These are phyloP conservation scores for Fragosphaeria purpurea DNA, from an alignment of 2,329 filamentous ascomycete genomes.

Conservation along the genomic window DNA sequence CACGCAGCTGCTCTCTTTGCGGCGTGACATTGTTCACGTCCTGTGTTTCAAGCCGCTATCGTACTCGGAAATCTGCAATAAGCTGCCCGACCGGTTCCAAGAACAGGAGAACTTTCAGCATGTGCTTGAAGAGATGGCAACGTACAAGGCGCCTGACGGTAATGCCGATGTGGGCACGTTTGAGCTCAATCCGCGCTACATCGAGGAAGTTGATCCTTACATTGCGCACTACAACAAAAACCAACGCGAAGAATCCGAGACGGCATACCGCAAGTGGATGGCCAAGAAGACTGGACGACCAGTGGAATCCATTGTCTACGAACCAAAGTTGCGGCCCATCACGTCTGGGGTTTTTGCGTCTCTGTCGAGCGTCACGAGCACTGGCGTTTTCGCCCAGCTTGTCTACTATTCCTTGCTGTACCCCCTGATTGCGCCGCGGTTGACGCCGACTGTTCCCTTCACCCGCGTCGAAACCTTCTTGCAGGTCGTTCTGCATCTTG, in stretches of 20 bases:
- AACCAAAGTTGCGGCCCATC: slow-evolving; percentile 72
- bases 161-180: slow-evolving; percentile 90
- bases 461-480: slow-evolving; percentile 86
- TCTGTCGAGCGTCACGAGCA: slow-evolving; percentile 70
- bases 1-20: slow-evolving; percentile 60
- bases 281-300: slow-evolving; percentile 78
- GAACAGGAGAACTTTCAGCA: slow-evolving; percentile 82
- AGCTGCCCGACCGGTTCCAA: slow-evolving; percentile 79
- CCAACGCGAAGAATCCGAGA: slow-evolving; percentile 89
- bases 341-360: slow-evolving; percentile 65
- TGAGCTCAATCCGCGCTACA: slow-evolving; percentile 75
- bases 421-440: slow-evolving; percentile 56
- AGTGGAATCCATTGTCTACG: slow-evolving; percentile 77
- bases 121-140: slow-evolving; percentile 78
- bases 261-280: slow-evolving; percentile 76
- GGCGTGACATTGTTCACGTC: slow-evolving; percentile 84
- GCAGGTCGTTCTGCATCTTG: slow-evolving; percentile 80
- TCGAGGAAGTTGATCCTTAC: slow-evolving; percentile 88
- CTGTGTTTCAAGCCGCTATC: slow-evolving; percentile 94
- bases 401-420: slow-evolving; percentile 84
- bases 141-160: slow-evolving; percentile 82
- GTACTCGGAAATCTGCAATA: slow-evolving; percentile 80
- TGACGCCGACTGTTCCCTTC: slow-evolving; percentile 64
- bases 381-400: slow-evolving; percentile 79
- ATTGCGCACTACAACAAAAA: slow-evolving; percentile 96